A percentile compares a stretch with the other conserved stretches of the same genome.
Evolutionary conservation across 306 rosid genomes (phyloP).

Genomic region (Acacia melanoxylon): DNA sequence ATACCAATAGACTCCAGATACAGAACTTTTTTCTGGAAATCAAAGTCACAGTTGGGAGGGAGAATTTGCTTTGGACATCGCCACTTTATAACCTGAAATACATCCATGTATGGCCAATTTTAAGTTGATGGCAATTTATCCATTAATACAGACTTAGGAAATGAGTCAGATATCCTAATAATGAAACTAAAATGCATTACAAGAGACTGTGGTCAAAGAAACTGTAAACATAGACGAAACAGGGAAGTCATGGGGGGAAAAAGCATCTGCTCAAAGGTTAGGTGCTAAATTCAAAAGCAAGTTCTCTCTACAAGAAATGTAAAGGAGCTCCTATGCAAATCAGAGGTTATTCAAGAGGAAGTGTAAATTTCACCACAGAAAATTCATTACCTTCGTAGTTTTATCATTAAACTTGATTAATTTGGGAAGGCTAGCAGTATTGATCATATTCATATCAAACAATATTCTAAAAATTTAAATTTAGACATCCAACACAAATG

Average conservation of each 20-base stretch:
- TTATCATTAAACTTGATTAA: constrained; percentile 1
- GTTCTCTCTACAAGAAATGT: constrained; percentile 23
- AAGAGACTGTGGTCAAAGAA: constrained; percentile 10
- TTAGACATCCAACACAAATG: background rate
- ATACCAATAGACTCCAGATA: constrained; percentile 85
- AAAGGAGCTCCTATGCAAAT: background rate
- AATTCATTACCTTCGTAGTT: constrained; percentile 1
- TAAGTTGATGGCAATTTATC: constrained; percentile 16
- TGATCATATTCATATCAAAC: constrained; percentile 5
- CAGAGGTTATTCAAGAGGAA: constrained; percentile 1
- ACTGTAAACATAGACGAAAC: constrained; percentile 24
- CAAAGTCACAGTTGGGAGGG: constrained; percentile 32
- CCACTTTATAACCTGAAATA: constrained; percentile 50
- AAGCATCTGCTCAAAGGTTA: constrained; percentile 54
- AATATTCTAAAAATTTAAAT: constrained; percentile 5
- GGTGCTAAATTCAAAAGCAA: constrained; percentile 53
- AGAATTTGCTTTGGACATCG: constrained; percentile 46
- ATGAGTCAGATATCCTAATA: constrained; percentile 11
- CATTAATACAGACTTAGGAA: background rate
- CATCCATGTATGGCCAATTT: constrained; percentile 20
- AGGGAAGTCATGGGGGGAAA: constrained; percentile 27
- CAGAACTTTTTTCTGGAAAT: constrained; percentile 65
- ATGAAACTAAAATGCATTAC: constrained; percentile 6
- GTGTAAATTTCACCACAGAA: background rate
- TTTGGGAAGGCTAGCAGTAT: background rate